These are phyloP conservation scores for Prunus armeniaca DNA, from an alignment of 306 rosid species.

Conservation along the genomic window DNA sequence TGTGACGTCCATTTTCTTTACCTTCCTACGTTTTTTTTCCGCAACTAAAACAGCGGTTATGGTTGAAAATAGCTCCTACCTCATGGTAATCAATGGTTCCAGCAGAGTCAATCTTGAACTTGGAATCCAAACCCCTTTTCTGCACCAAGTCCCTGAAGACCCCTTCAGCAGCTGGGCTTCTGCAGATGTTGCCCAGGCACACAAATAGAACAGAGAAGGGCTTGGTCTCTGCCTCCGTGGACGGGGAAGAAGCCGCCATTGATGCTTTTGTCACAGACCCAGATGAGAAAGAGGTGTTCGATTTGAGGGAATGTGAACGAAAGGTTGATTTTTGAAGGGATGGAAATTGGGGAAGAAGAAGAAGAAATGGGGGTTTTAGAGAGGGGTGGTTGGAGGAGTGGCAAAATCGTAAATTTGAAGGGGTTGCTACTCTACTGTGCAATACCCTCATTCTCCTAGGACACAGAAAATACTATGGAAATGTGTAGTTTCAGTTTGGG, in stretches of 20 bases:
- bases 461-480: background rate
- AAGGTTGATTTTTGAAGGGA: conserved; percentile 16
- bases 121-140: conserved; percentile 56
- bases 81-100: conserved; percentile 86
- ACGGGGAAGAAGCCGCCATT: conserved; percentile 51
- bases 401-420: conserved; percentile 45
- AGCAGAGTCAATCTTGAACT: conserved; percentile 70
- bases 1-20: background rate
- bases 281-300: conserved; percentile 22
- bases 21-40: background rate
- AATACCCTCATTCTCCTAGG: conserved; percentile 31
- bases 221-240: conserved; percentile 35
- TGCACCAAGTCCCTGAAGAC: conserved; percentile 75
- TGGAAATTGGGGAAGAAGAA: conserved; percentile 26
- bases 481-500: too few relatives aligned
- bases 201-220: conserved; percentile 76
- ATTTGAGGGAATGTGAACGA: conserved; percentile 23
- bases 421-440: conserved; percentile 5
- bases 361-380: conserved; percentile 15
- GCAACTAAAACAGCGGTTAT: background rate
- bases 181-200: conserved; percentile 86
- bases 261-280: conserved; percentile 42
- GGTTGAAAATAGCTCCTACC: conserved; percentile 29
- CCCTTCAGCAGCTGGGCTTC: conserved; percentile 97
- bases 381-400: conserved; percentile 30